Base-by-base conservation (phyloP, 2,329 filamentous ascomycete species). In the Incumbomyces delicatus region DNA sequence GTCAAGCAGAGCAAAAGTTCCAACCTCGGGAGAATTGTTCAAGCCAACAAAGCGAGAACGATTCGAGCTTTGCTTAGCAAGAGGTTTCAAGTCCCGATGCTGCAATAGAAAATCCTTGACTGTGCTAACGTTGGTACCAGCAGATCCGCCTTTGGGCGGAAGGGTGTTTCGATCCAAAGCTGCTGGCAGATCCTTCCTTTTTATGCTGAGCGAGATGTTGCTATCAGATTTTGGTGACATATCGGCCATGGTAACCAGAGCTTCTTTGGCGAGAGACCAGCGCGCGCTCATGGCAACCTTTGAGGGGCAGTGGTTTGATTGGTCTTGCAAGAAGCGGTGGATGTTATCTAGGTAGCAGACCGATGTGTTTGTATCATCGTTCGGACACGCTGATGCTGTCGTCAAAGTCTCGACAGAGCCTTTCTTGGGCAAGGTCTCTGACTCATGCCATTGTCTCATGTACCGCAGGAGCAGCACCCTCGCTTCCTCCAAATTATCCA, bases 401-500 rank as follows among this genome's bases (percentile, higher is more conserved):
- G 14, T n/a, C 3, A 52, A 30, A 4, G 48, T 53, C 7, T 33
- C 65, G 60, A 61, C 31, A 57, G 50, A 44, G 27, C 36, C 29
- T 38, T 43, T 44, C 14, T 47, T 42, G 11, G 49, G 45, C 6
- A 47, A 47, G 3, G 42, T 42, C 14, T 37, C 27, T 22, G 49
- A 22, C n/a, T 33, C 30, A 6, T 44, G 46, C 20, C 56, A 40
- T 60, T 69, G 66, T 17, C 66, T 65, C 54, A 71, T 65, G 44
- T 75, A 63, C 49, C 75, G 71, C 3, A 75, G 60, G 10, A 77
- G 54, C 2, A 76, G 57, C 7, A 77, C 65, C 41, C 74, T 68
- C n/a, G 74, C 60, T 58, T 77, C 72, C 17, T 76, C 67, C 33
- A 76, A 56, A 52, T 75, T 71, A 47, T 77, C 74, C 1, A 66